Evolutionary conservation across 495 filamentous ascomycete species (phyloP), one percentile per base, ranked within the genome.

Genomic region (Xylaria bambusicola): DNA sequence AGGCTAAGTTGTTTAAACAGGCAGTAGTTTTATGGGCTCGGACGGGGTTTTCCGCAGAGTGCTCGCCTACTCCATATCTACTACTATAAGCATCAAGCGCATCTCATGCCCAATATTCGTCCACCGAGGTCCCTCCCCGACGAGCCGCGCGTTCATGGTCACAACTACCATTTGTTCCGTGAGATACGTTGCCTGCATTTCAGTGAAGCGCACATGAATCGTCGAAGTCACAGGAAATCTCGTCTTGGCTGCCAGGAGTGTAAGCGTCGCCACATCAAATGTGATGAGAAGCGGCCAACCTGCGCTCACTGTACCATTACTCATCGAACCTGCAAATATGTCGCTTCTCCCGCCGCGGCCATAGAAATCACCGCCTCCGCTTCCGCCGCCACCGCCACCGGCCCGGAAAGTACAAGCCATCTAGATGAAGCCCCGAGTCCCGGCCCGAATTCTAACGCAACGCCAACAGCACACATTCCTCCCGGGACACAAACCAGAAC

Each of bases 181-280:
- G 10, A 15, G 29, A 27, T 38, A 27, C 33, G n/a, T n/a, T 38
- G 33, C 29, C 5, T n/a, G 49, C 31, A 52, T 52, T 33, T 33
- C 33, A 9, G n/a, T n/a, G n/a, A n/a, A n/a, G n/a, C n/a, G n/a
- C n/a, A n/a, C n/a, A 74, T 73, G 72, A 69, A 73, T 46, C 72
- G 73, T 24, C 64, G 73, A 31, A 72, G 64, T 42, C 73, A 76
- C 66, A 75, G 69, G 55, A 76, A 76, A 52, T 73, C 69, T 6
- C 62, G 66, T 24, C 66, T 60, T 0, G 73, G 73, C 2, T 75
- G 73, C 62, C 49, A 70, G 2, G 59, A 75, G 50, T 80, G 75
- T 66, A 76, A 76, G 45, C 62, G 62, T 29, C 72, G 72, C 12
- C 73, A 76, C 59, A 68, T 76, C 47, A 76, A 76, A 62, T 52